Conservation (phyloP, 441 rosid species). For the Aleurites moluccanus region DNA sequence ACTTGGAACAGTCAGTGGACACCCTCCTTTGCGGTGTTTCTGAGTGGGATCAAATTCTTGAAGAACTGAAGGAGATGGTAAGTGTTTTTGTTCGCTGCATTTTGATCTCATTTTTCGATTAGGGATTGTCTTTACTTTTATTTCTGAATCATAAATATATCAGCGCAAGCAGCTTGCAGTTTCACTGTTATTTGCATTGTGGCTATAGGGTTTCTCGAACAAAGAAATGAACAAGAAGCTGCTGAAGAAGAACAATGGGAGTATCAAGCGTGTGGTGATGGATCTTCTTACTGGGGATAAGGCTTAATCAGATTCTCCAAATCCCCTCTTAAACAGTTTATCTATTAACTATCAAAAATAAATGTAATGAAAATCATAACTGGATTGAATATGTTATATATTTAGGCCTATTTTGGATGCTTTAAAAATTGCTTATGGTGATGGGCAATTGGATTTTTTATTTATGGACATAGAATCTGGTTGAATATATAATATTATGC, state of each 20-base stretch:
- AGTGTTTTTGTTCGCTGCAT: not conserved
- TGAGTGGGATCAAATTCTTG: conserved; percentile 93
- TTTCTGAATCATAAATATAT: not conserved
- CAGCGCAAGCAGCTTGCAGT: not conserved
- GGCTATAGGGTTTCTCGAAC: conserved; percentile 72
- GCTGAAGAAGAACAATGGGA: conserved; percentile 92
- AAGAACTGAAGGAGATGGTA: conserved; percentile 91
- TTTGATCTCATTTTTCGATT: not conserved
- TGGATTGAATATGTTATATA: not conserved
- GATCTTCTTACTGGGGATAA: conserved; percentile 77
- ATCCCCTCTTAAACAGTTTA: not conserved
- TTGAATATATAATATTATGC: not conserved
- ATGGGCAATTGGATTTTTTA: not conserved
- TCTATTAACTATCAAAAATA: conserved; percentile 3
- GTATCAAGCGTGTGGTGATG: conserved; percentile 90
- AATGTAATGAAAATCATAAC: not conserved
- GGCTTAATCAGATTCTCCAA: conserved; percentile 31
- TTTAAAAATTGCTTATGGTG: not conserved
- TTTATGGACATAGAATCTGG: not conserved
- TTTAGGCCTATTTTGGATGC: not conserved
- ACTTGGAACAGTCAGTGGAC: conserved; percentile 76
- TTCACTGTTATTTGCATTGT: not conserved
- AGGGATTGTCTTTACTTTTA: not conserved
- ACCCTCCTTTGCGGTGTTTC: conserved; percentile 78
- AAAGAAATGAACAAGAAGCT: conserved; percentile 74